phyloP scores from a whole-genome alignment of 2,329 filamentous ascomycete species.

The Stenocarpella maydis region DNA sequence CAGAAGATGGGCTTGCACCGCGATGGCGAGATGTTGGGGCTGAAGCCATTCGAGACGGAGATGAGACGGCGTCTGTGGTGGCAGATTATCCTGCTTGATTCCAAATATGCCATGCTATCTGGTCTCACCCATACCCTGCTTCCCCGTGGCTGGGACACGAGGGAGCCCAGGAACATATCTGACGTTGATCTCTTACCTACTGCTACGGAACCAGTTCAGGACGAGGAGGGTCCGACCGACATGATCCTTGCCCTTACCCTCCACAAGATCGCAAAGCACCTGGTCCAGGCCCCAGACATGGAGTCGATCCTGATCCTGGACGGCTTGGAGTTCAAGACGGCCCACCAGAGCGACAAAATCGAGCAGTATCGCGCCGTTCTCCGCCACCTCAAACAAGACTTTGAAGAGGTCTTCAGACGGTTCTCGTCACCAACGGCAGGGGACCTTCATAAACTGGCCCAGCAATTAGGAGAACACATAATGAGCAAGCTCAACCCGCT shows the following conservation, averaged over 20 bases:
- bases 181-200: constrained; percentile 65
- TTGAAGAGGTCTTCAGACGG: constrained; percentile 56
- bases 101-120: constrained; percentile 64
- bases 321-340: constrained; percentile 44
- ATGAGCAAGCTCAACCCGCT: constrained; percentile 59
- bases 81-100: constrained; percentile 67
- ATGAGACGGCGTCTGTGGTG: constrained; percentile 75
- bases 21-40: constrained; percentile 63
- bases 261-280: constrained; percentile 59
- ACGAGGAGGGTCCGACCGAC: constrained; percentile 65
- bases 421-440: constrained; percentile 62
- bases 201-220: constrained; percentile 58
- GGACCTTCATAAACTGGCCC: constrained; percentile 59
- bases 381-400: constrained; percentile 50
- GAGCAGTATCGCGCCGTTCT: constrained; percentile 54
- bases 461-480: constrained; percentile 56
- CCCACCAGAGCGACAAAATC: constrained; percentile 45
- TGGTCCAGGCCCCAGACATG: constrained; percentile 57
- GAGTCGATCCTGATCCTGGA: constrained; percentile 59
- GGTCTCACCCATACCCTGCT: constrained; percentile 63
- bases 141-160: constrained; percentile 64
- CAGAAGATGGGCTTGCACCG: constrained; percentile 74
- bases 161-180: constrained; percentile 64
- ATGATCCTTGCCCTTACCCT: constrained; percentile 65
- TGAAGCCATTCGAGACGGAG: constrained; percentile 70